phyloP scores from a whole-genome alignment of 208 protist species.

The Leishmania turanica region DNA sequence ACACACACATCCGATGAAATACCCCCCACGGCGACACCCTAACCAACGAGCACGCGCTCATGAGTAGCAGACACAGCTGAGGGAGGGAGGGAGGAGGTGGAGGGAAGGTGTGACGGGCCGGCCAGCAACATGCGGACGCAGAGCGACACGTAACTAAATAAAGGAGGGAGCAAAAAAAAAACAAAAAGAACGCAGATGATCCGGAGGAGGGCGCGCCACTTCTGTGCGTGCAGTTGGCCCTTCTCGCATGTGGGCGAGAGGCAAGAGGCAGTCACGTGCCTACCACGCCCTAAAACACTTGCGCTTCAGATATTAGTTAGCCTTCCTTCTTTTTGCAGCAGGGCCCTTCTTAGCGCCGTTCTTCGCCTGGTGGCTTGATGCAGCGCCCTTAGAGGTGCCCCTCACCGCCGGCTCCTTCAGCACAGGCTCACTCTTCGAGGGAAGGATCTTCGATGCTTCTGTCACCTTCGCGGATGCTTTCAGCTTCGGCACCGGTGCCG shows the following conservation, averaged over 20 bases:
- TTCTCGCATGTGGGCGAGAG: not conserved
- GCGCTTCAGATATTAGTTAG: not conserved
- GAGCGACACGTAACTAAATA: not conserved
- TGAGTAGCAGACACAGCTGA: not conserved
- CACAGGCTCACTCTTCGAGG: not conserved
- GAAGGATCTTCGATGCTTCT: not conserved
- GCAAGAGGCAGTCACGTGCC: not conserved
- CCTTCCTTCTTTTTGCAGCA: not conserved
- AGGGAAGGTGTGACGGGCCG: no score
- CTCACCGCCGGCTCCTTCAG: not conserved
- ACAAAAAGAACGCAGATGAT: not conserved
- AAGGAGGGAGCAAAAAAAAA: not conserved
- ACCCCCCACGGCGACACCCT: not conserved
- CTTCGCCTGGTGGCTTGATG: not conserved
- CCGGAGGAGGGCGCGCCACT: not conserved
- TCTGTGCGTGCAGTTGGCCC: not conserved
- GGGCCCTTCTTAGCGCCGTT: not conserved
- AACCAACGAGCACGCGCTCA: not conserved
- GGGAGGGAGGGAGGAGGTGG: not conserved
- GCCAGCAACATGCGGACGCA: not conserved
- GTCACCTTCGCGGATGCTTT: not conserved
- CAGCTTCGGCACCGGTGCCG: not conserved
- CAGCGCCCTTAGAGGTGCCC: not conserved
- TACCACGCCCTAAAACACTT: not conserved
- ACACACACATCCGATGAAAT: not conserved